Evolutionary conservation across 768 basidiomycete genomes (phyloP), one percentile per base, ranked within the genome.

Genomic region (Paxillus ammoniavirescens): DNA sequence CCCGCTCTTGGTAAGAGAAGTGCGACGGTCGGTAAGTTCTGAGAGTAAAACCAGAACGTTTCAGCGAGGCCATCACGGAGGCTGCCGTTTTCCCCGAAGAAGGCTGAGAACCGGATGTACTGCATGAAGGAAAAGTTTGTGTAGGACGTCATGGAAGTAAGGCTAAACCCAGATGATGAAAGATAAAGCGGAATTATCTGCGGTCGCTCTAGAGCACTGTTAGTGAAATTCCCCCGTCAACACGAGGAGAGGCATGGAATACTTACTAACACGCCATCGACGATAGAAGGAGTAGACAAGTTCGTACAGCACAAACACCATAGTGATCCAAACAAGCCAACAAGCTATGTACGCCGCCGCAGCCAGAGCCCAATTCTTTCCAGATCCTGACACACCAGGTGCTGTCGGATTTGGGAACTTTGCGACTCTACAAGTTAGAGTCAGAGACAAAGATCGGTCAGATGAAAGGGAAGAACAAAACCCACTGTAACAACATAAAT

Each of bases 1-100:
- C 83, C 91, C 30, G 91, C 91, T 54, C 93, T 82, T 23, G 93
- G 93, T 17, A 96, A 73, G 40, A 94, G 79, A n/a, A 92, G 78
- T 8, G 83, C 79, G 40, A 94, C 83, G 0, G 89, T 91, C 5
- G 93, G 87, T 35, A 87, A 67, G 64, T 93, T 92, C 73, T 96
- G 93, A 1, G 92, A 84, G 59, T 90, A 89, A 63, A 83, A 83
- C 75, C 84, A 90, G 66, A 81, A 90, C 13, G 86, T 86, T 72
- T 96, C 93, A n/a, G 93, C 88, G 42, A 93, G 72, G 52, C 79
- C 79, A 56, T 84, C 79, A 43, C 75, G 74, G 53, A 77, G 54
- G 61, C 77, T 72, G 51, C 77, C 80, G 42, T 72, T 73, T 59
- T 82, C 77, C 33, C 75, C 73, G 31, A 76, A 69, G 65, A 88